These are phyloP conservation scores for Suillus variegatus DNA, from an alignment of 768 basidiomycete species.

Conservation along the genomic window DNA sequence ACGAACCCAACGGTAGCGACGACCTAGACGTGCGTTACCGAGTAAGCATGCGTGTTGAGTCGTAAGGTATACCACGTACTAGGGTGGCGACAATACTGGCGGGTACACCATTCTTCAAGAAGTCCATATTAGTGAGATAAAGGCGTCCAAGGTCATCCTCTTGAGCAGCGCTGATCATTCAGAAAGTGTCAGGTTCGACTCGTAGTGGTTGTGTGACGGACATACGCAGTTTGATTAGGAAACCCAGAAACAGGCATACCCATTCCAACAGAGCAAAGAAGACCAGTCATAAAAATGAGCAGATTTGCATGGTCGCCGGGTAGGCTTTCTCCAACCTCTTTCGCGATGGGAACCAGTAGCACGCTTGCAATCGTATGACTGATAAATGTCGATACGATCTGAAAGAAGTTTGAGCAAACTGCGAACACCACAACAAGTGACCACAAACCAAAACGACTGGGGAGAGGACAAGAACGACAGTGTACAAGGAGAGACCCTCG, in stretches of 20 bases:
- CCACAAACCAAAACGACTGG: conserved; percentile 64
- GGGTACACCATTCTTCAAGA: conserved; percentile 91
- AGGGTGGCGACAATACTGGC: conserved; percentile 88
- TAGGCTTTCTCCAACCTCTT: conserved; percentile 82
- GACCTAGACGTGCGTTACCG: conserved; percentile 47
- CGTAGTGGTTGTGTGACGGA: conserved; percentile 17
- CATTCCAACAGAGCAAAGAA: conserved; percentile 96
- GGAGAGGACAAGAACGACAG: conserved; percentile 71
- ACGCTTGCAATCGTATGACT: conserved; percentile 97
- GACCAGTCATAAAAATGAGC: conserved; percentile 89
- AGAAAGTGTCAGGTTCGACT: conserved; percentile 7
- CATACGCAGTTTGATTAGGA: conserved; percentile 96
- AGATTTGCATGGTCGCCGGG: conserved; percentile 70
- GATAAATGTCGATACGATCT: conserved; percentile 93
- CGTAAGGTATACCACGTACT: conserved; percentile 43
- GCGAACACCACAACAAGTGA: background rate
- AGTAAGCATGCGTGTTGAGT: background rate
- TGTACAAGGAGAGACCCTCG: conserved; percentile 61
- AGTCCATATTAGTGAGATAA: conserved; percentile 85
- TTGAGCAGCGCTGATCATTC: conserved; percentile 71
- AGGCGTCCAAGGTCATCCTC: conserved; percentile 92
- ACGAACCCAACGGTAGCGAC: conserved; percentile 85
- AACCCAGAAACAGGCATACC: conserved; percentile 99
- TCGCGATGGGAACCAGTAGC: conserved; percentile 94
- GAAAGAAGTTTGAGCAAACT: background rate